Base-by-base conservation (phyloP, 2,329 filamentous ascomycete species). In the Laburnicola sp. region DNA sequence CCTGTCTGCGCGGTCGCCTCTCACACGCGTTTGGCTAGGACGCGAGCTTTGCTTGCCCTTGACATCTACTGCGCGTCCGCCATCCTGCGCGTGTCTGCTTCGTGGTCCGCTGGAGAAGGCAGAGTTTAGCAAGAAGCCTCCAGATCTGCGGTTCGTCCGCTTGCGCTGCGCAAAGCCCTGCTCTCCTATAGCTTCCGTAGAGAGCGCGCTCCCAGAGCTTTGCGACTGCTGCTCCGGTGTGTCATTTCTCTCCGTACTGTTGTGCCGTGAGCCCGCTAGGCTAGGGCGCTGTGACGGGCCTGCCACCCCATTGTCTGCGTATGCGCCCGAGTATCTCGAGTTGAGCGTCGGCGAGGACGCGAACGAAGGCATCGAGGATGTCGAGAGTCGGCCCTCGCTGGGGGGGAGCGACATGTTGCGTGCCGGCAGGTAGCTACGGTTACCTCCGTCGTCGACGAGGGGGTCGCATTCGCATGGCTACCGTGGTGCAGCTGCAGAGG, bases 121-220 rank as follows among this genome's bases (percentile, higher is more conserved):
- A 21, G 72, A 63, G 31, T 80, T 77, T 32, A 82, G 66, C 36
- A 82, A 60, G 51, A 78, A 78, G 30, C 75, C 75, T 23, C 74
- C 75, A 10, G 73, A 69, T 45, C 65, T 68, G 45, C 66, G 63
- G 4, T 60, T 52, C 22, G 66, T 59, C 38, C 66, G 66, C 46
- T 63, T 62, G 37, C 65, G 62, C 40, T 59, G 62, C 40, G 63
- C 63, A 58, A 70, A 68, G 50, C 72, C 69, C 34, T 64, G 63
- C 43, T 67, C 66, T 23, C 63, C 57, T 38, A 66, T 61, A 2
- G 60, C 55, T 6, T 68, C 67, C 9, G 39, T 51, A 4, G 48
- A 57, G 51, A 70, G 51, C 28, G 57, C 48, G 27, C 52, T 59
- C 5, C 40, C 54, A 8, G 62, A 58, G 16, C 41, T 36, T 23